Conservation (phyloP, 2,329 filamentous ascomycete genomes). For the Talaromyces sp. region DNA sequence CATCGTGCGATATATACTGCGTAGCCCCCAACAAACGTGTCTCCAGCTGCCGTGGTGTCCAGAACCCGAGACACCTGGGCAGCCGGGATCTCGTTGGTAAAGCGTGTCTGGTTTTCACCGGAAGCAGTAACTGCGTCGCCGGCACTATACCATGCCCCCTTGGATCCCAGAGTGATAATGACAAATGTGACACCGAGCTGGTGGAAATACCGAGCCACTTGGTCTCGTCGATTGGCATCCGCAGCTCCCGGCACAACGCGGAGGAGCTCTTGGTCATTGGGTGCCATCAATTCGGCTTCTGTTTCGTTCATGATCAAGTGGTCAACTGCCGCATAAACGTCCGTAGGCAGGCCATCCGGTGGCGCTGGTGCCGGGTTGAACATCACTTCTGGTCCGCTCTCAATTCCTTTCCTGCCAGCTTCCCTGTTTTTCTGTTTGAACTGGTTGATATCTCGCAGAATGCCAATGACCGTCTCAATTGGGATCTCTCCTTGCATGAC, state of each 20-base stretch:
- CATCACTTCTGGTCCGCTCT: slow-evolving; percentile 57
- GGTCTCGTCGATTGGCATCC: slow-evolving; percentile 46
- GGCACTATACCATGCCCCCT: slow-evolving; percentile 67
- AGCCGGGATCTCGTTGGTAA: slow-evolving; percentile 50
- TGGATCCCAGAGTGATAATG: slow-evolving; percentile 76
- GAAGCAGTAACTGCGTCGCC: slow-evolving; percentile 32
- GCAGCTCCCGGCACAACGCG: slow-evolving; percentile 26
- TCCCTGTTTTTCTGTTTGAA: slow-evolving; percentile 42
- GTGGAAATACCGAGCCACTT: slow-evolving; percentile 61
- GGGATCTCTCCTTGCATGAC: slow-evolving; percentile 78
- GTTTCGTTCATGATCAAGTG: slow-evolving; percentile 89
- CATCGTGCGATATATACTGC: slow-evolving; percentile 65
- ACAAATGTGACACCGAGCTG: slow-evolving; percentile 67
- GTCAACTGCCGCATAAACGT: slow-evolving; percentile 63
- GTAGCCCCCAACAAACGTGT: slow-evolving; percentile 90
- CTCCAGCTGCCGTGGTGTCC: slow-evolving; percentile 90
- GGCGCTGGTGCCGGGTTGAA: slow-evolving; percentile 87
- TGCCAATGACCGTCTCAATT: slow-evolving; percentile 58
- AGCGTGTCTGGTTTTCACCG: slow-evolving; percentile 18
- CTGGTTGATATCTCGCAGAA: slow-evolving; percentile 41
- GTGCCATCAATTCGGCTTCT: slow-evolving; percentile 71
- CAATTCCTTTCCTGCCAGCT: slow-evolving; percentile 29
- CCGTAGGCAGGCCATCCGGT: slow-evolving; percentile 62
- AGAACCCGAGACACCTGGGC: slow-evolving; percentile 68
- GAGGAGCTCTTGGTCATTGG: slow-evolving; percentile 35